Evolutionary conservation across 352 stramenopile species (phyloP).

Genomic region (Phytophthora parvispora): DNA sequence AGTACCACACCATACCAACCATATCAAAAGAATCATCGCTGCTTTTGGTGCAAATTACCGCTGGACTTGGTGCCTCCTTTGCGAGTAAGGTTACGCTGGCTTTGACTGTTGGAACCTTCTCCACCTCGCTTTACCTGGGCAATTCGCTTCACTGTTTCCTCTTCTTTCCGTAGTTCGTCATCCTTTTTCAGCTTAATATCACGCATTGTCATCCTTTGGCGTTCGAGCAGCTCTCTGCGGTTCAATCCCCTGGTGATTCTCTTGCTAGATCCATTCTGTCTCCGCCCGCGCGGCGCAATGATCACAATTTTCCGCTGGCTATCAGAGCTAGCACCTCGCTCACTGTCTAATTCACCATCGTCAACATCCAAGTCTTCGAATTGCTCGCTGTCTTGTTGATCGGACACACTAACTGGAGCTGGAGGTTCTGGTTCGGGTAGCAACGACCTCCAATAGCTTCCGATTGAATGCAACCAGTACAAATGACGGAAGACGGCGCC

Average conservation of each 20-base stretch:
- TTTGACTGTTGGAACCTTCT: constrained; percentile 58
- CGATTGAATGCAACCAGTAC: constrained; percentile 35
- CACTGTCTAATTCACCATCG: not conserved
- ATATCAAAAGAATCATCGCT: not conserved
- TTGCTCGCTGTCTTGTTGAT: constrained; percentile 4
- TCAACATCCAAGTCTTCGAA: not conserved
- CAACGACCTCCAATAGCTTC: constrained; percentile 47
- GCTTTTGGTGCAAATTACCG: not conserved
- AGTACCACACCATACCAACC: no score
- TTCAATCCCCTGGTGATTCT: constrained; percentile 11
- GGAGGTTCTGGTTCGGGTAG: constrained; percentile 19
- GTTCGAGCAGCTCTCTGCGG: constrained; percentile 42
- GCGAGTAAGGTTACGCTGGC: constrained; percentile 36
- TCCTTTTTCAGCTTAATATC: constrained; percentile 61
- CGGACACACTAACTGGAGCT: not conserved
- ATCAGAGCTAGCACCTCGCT: not conserved
- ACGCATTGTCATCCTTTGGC: constrained; percentile 51
- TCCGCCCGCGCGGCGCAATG: constrained; percentile 18
- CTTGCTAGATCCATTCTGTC: constrained; percentile 2
- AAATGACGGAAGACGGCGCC: constrained; percentile 42
- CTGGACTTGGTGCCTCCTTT: constrained; percentile 21
- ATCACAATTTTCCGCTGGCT: constrained; percentile 22
- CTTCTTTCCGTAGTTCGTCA: constrained; percentile 49
- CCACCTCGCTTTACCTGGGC: constrained; percentile 27
- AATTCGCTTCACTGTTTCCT: constrained; percentile 41